phyloP scores from a whole-genome alignment of 1,284 basidiomycete genomes.

The Trichosporon sp. region DNA sequence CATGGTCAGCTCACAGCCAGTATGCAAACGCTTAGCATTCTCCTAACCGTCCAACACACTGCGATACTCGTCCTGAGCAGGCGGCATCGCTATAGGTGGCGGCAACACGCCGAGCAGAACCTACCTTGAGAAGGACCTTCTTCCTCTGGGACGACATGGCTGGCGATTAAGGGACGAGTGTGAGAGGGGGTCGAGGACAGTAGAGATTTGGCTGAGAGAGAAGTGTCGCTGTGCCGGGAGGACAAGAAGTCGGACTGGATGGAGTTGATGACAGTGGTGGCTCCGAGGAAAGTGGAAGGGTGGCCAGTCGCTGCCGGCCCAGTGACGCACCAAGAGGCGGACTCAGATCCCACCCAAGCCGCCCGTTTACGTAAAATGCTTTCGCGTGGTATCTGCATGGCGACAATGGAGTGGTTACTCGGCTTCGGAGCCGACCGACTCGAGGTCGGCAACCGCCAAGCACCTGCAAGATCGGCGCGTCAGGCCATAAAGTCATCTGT shows the following conservation, averaged over 20 bases:
- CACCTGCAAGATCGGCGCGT: background rate
- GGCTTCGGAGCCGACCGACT: constrained; percentile 17
- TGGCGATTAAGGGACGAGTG: background rate
- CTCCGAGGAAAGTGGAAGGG: constrained; percentile 16
- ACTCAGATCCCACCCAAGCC: background rate
- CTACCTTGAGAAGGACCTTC: constrained; percentile 89
- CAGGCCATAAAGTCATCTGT: background rate
- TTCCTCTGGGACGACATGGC: constrained; percentile 62
- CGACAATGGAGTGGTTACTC: background rate
- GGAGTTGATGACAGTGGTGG: background rate
- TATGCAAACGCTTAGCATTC: background rate
- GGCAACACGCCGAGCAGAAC: constrained; percentile 28
- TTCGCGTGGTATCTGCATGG: background rate
- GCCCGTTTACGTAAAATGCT: background rate
- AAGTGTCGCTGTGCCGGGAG: constrained; percentile 2
- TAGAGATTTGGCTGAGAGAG: background rate
- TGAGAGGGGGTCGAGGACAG: background rate
- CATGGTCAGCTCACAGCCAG: background rate
- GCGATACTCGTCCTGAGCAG: background rate
- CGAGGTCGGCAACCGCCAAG: background rate
- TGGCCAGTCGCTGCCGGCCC: constrained; percentile 1
- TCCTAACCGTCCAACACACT: background rate
- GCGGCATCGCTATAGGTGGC: background rate
- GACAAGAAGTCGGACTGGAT: constrained; percentile 4
- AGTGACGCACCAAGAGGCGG: constrained; percentile 13